These are phyloP conservation scores for Xylaria digitata DNA, from an alignment of 2,329 filamentous ascomycete genomes.

Conservation along the genomic window DNA sequence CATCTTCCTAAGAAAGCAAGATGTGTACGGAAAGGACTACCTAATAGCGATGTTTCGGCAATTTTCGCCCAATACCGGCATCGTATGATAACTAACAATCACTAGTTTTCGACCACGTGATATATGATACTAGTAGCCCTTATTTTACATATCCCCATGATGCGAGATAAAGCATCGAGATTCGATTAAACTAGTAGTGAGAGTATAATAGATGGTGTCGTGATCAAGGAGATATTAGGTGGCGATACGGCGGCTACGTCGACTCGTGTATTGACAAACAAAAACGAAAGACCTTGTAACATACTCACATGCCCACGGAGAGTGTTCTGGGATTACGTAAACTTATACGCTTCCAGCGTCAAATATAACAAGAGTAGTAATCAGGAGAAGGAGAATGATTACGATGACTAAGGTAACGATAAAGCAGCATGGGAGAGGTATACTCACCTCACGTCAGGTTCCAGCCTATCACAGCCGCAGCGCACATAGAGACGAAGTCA, in stretches of 20 bases:
- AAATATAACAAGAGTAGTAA: not conserved
- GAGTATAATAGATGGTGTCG: not conserved
- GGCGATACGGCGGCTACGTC: not conserved
- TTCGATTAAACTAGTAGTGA: no score
- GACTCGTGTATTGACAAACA: not conserved
- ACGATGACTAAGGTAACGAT: constrained; percentile 6
- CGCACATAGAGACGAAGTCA: constrained; percentile 3
- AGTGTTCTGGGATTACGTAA: not conserved
- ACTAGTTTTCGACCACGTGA: not conserved
- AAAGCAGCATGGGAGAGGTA: not conserved
- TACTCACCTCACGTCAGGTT: not conserved
- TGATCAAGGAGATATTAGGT: not conserved
- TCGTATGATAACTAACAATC: not conserved
- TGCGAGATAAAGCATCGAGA: not conserved
- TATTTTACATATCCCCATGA: not conserved
- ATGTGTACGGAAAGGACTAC: not conserved
- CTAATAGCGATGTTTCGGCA: no score
- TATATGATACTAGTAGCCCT: not conserved
- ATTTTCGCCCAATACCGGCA: not conserved
- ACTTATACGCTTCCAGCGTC: not conserved
- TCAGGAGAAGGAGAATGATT: not conserved
- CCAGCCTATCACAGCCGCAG: constrained; percentile 9
- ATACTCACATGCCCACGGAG: not conserved
- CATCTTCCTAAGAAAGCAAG: not conserved
- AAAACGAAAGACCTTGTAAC: not conserved